Percentiles rank a stretch among this genome's conserved stretches.
phyloP scores from a whole-genome alignment of 1,284 basidiomycete genomes.

The Ceratobasidium sp. region DNA sequence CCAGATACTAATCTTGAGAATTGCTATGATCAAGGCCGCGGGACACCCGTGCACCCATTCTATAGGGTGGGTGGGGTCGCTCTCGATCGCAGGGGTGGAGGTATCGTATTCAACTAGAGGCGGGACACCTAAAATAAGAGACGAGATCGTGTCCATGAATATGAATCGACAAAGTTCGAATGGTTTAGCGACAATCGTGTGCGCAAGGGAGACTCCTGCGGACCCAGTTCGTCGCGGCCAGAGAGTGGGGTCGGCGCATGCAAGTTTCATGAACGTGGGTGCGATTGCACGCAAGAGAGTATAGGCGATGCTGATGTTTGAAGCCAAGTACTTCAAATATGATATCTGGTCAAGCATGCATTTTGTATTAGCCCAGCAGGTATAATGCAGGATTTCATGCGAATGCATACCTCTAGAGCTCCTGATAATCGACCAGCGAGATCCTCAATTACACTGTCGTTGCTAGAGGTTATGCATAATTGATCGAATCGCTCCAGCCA shows the following conservation, averaged over 20 bases:
- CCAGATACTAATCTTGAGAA: constrained; percentile 28
- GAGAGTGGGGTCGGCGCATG: not conserved
- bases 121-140: constrained; percentile 13
- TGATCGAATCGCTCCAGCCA: not conserved
- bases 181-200: not conserved
- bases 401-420: constrained; percentile 2
- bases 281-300: not conserved
- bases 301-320: not conserved
- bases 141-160: constrained; percentile 26
- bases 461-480: not conserved
- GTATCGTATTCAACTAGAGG: constrained; percentile 34
- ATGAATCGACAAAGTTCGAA: constrained; percentile 17
- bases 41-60: constrained; percentile 28
- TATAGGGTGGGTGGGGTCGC: not conserved
- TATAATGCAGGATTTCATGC: too few species aligned
- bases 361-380: too few species aligned
- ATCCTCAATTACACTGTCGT: not conserved
- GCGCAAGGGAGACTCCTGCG: constrained; percentile 2
- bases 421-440: not conserved
- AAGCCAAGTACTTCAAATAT: not conserved
- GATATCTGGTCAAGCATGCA: not conserved
- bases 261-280: constrained; percentile 12
- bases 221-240: not conserved
- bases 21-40: not conserved
- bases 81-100: not conserved